Percentiles rank a stretch among this genome's conserved stretches.
Conservation (phyloP, 345 rosid genomes). For the Camelina sativa region DNA sequence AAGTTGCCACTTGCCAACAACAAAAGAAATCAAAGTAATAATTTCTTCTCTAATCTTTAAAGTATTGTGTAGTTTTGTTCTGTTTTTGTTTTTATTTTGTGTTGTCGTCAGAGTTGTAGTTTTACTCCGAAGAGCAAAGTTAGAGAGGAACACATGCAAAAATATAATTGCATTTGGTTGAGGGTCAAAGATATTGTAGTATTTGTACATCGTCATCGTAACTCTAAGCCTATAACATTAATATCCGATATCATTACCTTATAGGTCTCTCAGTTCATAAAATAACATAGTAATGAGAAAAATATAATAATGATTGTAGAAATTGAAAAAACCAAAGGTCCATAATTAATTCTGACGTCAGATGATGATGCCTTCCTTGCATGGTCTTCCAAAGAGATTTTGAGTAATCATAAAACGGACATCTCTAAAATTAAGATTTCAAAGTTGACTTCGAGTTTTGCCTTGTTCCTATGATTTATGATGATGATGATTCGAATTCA, state of each 20-base stretch:
- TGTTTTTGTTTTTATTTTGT: not conserved
- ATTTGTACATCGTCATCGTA: conserved; percentile 11
- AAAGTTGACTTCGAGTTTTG: conserved; percentile 48
- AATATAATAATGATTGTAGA: conserved; percentile 38
- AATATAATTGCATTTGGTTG: conserved; percentile 14
- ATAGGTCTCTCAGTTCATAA: conserved; percentile 9
- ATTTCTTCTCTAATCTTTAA: not conserved
- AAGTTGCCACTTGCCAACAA: not conserved
- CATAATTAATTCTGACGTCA: conserved; percentile 42
- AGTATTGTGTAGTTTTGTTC: not conserved
- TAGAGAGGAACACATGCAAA: conserved; percentile 17
- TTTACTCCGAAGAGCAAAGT: not conserved
- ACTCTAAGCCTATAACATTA: conserved; percentile 34
- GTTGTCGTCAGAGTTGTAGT: not conserved
- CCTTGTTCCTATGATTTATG: conserved; percentile 23
- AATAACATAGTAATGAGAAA: conserved; percentile 29
- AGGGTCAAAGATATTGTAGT: conserved; percentile 25
- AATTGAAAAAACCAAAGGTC: conserved; percentile 34
- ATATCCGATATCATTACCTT: conserved; percentile 8
- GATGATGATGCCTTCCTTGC: conserved; percentile 46
- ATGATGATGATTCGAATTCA: conserved; percentile 28
- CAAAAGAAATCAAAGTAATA: too few species aligned
- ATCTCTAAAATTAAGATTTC: conserved; percentile 41
- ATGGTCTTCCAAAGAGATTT: conserved; percentile 62
- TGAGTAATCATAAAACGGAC: conserved; percentile 47